Conservation (phyloP, 495 filamentous ascomycete genomes). For the Hypoxylon perforatum region DNA sequence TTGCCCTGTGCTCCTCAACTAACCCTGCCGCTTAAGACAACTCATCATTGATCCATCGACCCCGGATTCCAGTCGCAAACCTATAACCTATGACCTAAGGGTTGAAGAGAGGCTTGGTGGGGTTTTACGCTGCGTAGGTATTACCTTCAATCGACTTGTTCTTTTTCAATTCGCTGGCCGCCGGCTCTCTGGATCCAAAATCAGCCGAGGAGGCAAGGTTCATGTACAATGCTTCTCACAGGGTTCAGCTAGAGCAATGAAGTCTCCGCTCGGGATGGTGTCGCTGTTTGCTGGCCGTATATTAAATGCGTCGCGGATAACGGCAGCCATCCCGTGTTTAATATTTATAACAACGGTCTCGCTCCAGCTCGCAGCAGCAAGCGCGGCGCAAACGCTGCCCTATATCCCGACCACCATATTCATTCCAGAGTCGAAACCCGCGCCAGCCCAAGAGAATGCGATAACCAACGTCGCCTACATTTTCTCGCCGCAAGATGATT, state of each 20-base stretch:
- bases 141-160: slow-evolving; percentile 16
- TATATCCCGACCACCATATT: slow-evolving; percentile 81
- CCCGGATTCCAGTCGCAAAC: slow-evolving; percentile 11
- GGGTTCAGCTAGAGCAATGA: slow-evolving; percentile 40
- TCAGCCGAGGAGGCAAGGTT: background rate
- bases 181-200: slow-evolving; percentile 16
- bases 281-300: slow-evolving; percentile 37
- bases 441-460: slow-evolving; percentile 41
- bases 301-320: slow-evolving; percentile 33
- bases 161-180: slow-evolving; percentile 21
- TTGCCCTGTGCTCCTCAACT: slow-evolving; percentile 33
- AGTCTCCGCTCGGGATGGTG: slow-evolving; percentile 42
- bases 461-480: slow-evolving; percentile 63
- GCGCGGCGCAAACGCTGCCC: slow-evolving; percentile 62
- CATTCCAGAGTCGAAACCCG: slow-evolving; percentile 61
- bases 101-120: slow-evolving; percentile 17
- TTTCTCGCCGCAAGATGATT: slow-evolving; percentile 60
- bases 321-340: slow-evolving; percentile 38
- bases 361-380: slow-evolving; percentile 22
- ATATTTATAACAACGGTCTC: slow-evolving; percentile 35
- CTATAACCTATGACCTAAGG: slow-evolving; percentile 29
- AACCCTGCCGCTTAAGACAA: slow-evolving; percentile 36
- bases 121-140: too few relatives aligned
- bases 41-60: slow-evolving; percentile 27
- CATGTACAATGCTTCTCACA: slow-evolving; percentile 40